phyloP scores from a whole-genome alignment of 768 basidiomycete genomes.

The Phanerochaete sordida region DNA sequence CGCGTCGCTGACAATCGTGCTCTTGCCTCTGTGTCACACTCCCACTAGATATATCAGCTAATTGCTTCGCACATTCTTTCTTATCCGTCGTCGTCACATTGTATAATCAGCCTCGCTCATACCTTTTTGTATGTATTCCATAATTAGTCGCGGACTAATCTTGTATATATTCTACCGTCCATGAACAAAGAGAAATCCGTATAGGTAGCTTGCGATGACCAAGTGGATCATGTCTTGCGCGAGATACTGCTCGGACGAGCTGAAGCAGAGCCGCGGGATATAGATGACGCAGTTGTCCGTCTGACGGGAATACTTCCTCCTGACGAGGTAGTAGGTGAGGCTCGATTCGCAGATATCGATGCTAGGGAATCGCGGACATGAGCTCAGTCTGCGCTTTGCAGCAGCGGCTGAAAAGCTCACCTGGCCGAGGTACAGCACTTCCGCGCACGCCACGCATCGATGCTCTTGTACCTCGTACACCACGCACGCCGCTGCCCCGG shows the following conservation, averaged over 20 bases:
- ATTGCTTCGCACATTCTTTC: background rate
- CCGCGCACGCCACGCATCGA: slow-evolving; percentile 43
- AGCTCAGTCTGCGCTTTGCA: background rate
- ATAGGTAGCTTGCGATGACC: no score
- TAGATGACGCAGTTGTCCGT: slow-evolving; percentile 5
- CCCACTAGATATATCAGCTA: background rate
- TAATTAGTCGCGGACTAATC: background rate
- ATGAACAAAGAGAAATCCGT: no score
- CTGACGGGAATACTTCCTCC: slow-evolving; percentile 7
- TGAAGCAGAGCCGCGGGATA: slow-evolving; percentile 4
- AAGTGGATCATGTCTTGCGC: slow-evolving; percentile 10
- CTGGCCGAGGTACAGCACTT: background rate
- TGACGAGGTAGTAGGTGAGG: slow-evolving; percentile 1
- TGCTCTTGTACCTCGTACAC: slow-evolving; percentile 69
- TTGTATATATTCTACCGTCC: background rate
- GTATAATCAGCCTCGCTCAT: background rate
- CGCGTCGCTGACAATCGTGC: background rate
- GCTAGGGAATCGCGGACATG: background rate
- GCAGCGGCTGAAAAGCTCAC: background rate
- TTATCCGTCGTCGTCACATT: background rate
- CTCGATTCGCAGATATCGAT: slow-evolving; percentile 6
- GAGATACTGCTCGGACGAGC: slow-evolving; percentile 16
- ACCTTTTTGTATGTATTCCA: background rate
- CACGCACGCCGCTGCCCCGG: slow-evolving; percentile 56
- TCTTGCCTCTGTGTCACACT: background rate